phyloP scores from a whole-genome alignment of 176 grass and related monocot genomes.

The Cenchrus purpureus region DNA sequence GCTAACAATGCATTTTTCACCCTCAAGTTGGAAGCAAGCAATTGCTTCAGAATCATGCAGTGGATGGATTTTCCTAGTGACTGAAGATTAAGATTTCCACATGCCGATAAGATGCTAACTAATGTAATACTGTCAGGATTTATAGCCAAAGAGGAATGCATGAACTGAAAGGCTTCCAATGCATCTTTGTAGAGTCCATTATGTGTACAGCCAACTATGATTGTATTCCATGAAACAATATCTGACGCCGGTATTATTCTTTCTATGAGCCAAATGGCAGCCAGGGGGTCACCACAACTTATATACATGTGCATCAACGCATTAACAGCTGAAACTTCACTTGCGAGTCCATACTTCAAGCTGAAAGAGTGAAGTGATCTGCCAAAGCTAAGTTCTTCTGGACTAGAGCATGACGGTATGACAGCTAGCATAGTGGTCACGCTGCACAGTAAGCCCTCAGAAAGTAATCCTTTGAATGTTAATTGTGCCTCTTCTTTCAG shows the following conservation, averaged over 20 bases:
- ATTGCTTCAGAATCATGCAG: conserved; percentile 57
- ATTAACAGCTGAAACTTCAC: conserved; percentile 60
- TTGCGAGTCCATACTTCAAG: conserved; percentile 56
- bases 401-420: conserved; percentile 54
- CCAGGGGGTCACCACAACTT: conserved; percentile 46
- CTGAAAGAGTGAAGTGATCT: conserved; percentile 60
- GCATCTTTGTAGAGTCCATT: conserved; percentile 63
- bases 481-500: conserved; percentile 42
- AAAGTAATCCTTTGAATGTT: conserved; percentile 61
- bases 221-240: conserved; percentile 86
- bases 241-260: conserved; percentile 54
- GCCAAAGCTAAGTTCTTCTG: conserved; percentile 70
- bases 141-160: conserved; percentile 56
- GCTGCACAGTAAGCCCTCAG: conserved; percentile 44
- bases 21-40: conserved; percentile 55
- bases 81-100: conserved; percentile 60
- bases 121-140: conserved; percentile 71
- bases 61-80: conserved; percentile 57
- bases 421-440: conserved; percentile 69
- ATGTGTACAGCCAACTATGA: conserved; percentile 68
- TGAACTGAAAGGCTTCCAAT: conserved; percentile 62
- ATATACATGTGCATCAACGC: conserved; percentile 87
- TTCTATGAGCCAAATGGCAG: conserved; percentile 50
- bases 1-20: conserved; percentile 74
- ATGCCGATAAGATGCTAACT: conserved; percentile 68